phyloP scores from a whole-genome alignment of 2,329 filamentous ascomycete species.

The Botrytis pseudocinerea region DNA sequence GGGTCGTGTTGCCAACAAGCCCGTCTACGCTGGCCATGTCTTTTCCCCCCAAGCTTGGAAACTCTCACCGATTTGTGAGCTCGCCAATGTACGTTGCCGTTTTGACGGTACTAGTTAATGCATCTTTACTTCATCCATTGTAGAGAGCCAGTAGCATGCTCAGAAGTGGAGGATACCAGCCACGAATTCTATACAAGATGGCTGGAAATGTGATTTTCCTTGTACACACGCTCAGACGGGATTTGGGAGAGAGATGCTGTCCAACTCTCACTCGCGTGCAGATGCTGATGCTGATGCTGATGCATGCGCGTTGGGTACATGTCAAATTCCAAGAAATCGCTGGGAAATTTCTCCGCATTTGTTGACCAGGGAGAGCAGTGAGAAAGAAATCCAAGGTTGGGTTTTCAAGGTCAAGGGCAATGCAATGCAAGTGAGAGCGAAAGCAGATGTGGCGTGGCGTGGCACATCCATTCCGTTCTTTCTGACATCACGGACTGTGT shows the following conservation, averaged over 20 bases:
- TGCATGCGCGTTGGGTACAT: background rate
- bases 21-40: background rate
- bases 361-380: background rate
- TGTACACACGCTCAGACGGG: background rate
- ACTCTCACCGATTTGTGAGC: background rate
- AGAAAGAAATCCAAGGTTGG: background rate
- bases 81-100: background rate
- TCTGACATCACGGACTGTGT: slow-evolving; percentile 15
- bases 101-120: slow-evolving; percentile 1
- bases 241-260: background rate
- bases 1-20: background rate
- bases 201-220: background rate
- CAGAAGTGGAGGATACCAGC: slow-evolving; percentile 1
- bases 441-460: background rate
- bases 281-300: background rate
- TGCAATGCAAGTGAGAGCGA: background rate
- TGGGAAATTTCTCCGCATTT: background rate
- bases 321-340: slow-evolving; percentile 5
- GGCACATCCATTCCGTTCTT: background rate
- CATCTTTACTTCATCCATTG: background rate
- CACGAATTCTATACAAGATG: slow-evolving; percentile 7
- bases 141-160: background rate
- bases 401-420: background rate
- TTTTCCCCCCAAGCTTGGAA: background rate
- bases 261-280: slow-evolving; percentile 8